These are phyloP conservation scores for Xerocomus brunneocitrinus DNA, from an alignment of 768 basidiomycete species.

Conservation along the genomic window DNA sequence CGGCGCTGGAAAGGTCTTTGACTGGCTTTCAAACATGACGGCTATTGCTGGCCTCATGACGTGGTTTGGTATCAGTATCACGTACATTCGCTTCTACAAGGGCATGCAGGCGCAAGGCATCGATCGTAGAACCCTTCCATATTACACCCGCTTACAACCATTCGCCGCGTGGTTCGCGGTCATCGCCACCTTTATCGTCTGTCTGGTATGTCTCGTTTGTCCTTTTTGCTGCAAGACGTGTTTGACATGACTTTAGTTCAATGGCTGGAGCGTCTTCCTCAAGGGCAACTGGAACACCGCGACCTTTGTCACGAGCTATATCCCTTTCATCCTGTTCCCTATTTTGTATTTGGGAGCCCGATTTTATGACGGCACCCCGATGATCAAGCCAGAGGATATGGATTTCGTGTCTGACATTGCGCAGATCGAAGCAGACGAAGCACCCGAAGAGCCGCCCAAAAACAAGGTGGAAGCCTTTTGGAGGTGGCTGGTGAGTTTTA, in stretches of 20 bases:
- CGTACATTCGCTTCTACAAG: constrained; percentile 80
- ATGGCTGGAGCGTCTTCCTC: constrained; percentile 50
- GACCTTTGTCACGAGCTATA: constrained; percentile 80
- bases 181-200: constrained; percentile 42
- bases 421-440: constrained; percentile 65
- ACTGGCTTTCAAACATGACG: constrained; percentile 79
- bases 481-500: constrained; percentile 65
- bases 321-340: constrained; percentile 70
- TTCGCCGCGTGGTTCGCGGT: constrained; percentile 59
- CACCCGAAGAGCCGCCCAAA: constrained; percentile 67
- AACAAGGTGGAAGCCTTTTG: constrained; percentile 70
- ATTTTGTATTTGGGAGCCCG: constrained; percentile 62
- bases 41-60: constrained; percentile 65
- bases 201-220: constrained; percentile 46
- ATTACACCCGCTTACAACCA: constrained; percentile 60
- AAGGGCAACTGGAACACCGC: constrained; percentile 49
- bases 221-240: neutral
- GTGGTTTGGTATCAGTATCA: constrained; percentile 75
- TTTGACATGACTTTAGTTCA: constrained; percentile 42
- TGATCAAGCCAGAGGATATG: constrained; percentile 56
- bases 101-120: constrained; percentile 80
- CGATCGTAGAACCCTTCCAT: constrained; percentile 69
- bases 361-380: constrained; percentile 33
- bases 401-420: constrained; percentile 74
- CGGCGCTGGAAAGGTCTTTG: constrained; percentile 71